Percentiles rank a stretch among this genome's conserved stretches.
These are phyloP conservation scores for Aspergillus thermomutatus DNA, from an alignment of 2,329 filamentous ascomycete species.

Conservation along the genomic window DNA sequence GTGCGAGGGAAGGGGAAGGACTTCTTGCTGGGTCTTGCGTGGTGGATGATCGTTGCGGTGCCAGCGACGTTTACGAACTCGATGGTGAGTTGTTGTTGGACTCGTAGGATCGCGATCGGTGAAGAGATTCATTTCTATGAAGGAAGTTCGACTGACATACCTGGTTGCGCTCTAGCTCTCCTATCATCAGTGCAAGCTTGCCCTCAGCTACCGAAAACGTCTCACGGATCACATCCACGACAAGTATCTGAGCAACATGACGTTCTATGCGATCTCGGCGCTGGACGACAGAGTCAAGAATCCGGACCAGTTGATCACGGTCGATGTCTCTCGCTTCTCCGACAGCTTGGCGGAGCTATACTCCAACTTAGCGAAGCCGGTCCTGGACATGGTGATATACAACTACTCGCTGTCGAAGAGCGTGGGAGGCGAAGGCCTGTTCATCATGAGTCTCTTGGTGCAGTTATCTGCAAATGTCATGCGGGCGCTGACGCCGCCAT, in stretches of 20 bases:
- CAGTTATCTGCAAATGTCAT: constrained; percentile 91
- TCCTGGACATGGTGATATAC: constrained; percentile 95
- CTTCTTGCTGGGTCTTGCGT: constrained; percentile 81
- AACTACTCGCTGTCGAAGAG: constrained; percentile 90
- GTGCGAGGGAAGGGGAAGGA: constrained; percentile 89
- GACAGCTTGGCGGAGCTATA: constrained; percentile 94
- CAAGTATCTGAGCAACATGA: constrained; percentile 94
- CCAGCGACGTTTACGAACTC: constrained; percentile 98
- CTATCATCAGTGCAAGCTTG: constrained; percentile 93
- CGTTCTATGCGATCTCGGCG: constrained; percentile 93
- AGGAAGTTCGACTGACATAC: background rate
- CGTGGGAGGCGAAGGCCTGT: constrained; percentile 92
- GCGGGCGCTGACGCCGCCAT: constrained; percentile 90
- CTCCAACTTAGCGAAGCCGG: constrained; percentile 90
- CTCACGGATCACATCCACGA: constrained; percentile 94
- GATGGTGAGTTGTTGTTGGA: constrained; percentile 63
- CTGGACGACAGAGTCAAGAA: constrained; percentile 98
- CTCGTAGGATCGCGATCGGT: background rate
- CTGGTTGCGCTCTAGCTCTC: constrained; percentile 61
- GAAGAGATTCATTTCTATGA: background rate
- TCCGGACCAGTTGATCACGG: constrained; percentile 92
- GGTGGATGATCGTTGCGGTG: constrained; percentile 98
- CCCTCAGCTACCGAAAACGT: constrained; percentile 85
- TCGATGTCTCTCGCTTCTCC: constrained; percentile 94
- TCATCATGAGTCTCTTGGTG: constrained; percentile 91